Conservation (phyloP, 83 land plant species). For the Picea engelmannii region DNA sequence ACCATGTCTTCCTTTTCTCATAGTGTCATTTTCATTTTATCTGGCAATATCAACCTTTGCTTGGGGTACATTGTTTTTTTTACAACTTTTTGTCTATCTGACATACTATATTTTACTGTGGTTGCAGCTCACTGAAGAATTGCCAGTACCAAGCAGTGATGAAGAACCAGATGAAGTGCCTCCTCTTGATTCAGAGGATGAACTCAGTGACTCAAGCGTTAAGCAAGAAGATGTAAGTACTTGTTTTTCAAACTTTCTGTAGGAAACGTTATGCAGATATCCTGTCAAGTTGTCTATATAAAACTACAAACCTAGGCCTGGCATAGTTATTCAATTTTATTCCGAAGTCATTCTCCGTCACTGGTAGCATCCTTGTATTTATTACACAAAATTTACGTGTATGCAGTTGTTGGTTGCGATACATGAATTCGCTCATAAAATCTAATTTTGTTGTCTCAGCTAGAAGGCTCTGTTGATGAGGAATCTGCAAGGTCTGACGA, state of each 20-base stretch:
- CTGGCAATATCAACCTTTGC: neutral
- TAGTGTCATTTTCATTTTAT: neutral
- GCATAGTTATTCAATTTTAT: neutral
- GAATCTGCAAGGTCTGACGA: slow-evolving; percentile 84
- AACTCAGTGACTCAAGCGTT: slow-evolving; percentile 50
- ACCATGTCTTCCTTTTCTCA: neutral
- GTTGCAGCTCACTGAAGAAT: slow-evolving; percentile 65
- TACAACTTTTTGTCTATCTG: neutral
- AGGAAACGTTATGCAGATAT: too few relatives aligned
- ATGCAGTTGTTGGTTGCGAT: neutral
- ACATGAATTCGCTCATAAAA: neutral
- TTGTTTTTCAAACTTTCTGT: too few relatives aligned
- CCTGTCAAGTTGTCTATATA: too few relatives aligned
- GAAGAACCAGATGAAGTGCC: slow-evolving; percentile 62
- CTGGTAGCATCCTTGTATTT: neutral
- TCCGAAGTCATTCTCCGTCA: neutral
- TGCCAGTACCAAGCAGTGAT: slow-evolving; percentile 70
- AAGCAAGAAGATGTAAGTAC: slow-evolving; percentile 10
- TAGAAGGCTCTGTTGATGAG: slow-evolving; percentile 83
- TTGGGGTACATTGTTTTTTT: neutral
- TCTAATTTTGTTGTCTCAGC: slow-evolving; percentile 21
- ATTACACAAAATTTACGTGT: neutral
- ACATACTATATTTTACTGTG: neutral
- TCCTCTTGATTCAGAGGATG: slow-evolving; percentile 68
- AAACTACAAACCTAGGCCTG: too few relatives aligned